Conservation (phyloP, 768 basidiomycete genomes). For the Kwoniella dendrophila region DNA sequence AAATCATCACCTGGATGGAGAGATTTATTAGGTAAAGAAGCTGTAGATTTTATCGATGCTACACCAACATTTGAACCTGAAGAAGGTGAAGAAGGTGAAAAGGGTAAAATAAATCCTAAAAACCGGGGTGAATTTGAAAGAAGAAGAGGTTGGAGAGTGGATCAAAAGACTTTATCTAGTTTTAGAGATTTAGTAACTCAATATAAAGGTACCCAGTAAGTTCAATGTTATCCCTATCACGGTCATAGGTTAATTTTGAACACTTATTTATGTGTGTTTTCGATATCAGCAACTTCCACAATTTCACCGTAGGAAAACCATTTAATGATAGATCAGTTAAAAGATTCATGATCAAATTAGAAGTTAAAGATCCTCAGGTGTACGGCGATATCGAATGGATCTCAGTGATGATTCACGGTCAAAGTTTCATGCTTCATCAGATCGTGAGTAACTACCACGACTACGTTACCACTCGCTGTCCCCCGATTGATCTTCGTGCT, state of each 20-base stretch:
- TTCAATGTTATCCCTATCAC: neutral
- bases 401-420: conserved; percentile 87
- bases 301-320: conserved; percentile 88
- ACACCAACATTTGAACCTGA: conserved; percentile 15
- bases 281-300: conserved; percentile 76
- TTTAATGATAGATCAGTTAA: conserved; percentile 79
- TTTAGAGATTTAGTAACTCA: conserved; percentile 65
- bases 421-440: conserved; percentile 99
- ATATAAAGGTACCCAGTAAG: conserved; percentile 77
- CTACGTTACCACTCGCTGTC: too few species aligned
- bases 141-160: conserved; percentile 66
- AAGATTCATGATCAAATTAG: conserved; percentile 84
- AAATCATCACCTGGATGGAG: conserved; percentile 69
- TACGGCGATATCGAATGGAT: conserved; percentile 94
- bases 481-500: neutral
- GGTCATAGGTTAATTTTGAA: neutral
- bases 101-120: conserved; percentile 33
- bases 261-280: neutral
- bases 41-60: conserved; percentile 60
- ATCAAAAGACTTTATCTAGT: conserved; percentile 61
- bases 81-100: conserved; percentile 61
- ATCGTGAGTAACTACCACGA: conserved; percentile 59
- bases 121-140: conserved; percentile 45
- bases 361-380: conserved; percentile 83
- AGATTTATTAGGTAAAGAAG: conserved; percentile 53